Evolutionary conservation across 169 alveolate species (phyloP).

Genomic region (Fabrea salina): DNA sequence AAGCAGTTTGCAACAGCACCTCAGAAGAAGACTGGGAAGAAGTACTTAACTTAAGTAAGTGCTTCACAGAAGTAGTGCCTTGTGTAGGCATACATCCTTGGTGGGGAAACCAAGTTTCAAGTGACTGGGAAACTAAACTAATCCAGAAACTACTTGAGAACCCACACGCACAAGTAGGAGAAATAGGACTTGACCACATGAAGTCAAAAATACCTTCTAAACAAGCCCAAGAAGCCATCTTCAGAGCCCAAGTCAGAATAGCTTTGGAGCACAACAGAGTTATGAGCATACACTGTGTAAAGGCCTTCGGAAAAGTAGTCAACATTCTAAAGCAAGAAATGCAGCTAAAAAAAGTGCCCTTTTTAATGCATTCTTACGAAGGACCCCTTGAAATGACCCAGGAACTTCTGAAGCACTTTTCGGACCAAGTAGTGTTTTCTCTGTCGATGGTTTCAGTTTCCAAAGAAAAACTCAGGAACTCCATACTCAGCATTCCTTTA

Average conservation of each 20-base stretch:
- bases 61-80: constrained; percentile 7
- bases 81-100: constrained; percentile 29
- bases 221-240: background rate
- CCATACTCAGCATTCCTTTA: background rate
- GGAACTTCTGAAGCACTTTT: background rate
- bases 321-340: background rate
- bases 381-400: constrained; percentile 11
- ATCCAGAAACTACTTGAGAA: background rate
- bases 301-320: constrained; percentile 1
- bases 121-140: background rate
- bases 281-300: constrained; percentile 15
- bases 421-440: background rate
- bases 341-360: background rate
- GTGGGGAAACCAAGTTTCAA: background rate
- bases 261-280: background rate
- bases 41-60: background rate
- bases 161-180: background rate
- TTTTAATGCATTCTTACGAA: constrained; percentile 19
- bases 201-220: background rate
- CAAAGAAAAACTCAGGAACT: background rate
- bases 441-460: background rate
- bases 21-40: background rate
- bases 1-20: background rate
- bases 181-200: constrained; percentile 19
- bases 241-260: background rate